phyloP scores from a whole-genome alignment of 2,329 filamentous ascomycete species.

The Pseudopithomyces maydicus region DNA sequence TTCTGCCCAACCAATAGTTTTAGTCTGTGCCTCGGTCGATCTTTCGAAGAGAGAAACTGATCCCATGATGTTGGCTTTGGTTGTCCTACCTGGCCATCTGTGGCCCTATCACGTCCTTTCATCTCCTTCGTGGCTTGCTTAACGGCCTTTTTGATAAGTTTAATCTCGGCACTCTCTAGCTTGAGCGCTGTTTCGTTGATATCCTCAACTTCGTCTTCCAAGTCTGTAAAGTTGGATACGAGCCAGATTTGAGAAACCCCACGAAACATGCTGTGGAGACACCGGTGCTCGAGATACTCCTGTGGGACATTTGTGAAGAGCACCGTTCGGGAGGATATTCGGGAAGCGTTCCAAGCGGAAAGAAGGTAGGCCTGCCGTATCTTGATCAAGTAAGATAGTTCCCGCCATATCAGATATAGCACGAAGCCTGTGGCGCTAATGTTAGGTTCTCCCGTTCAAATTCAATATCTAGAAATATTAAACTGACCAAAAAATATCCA shows the following conservation, averaged over 20 bases:
- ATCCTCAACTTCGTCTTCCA: constrained; percentile 6
- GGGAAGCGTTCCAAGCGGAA: constrained; percentile 2
- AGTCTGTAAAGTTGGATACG: not conserved
- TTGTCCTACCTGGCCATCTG: not conserved
- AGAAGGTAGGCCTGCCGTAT: constrained; percentile 2
- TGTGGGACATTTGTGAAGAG: constrained; percentile 4
- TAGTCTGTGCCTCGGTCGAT: constrained; percentile 1
- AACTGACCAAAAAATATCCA: constrained; percentile 6
- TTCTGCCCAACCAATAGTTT: not conserved
- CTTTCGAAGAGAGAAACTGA: not conserved
- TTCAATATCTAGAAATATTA: too few species aligned
- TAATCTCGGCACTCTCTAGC: constrained; percentile 5
- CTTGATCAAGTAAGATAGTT: constrained; percentile 1
- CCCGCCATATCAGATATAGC: constrained; percentile 2
- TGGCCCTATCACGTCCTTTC: not conserved
- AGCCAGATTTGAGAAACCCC: constrained; percentile 8
- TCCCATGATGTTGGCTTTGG: constrained; percentile 1
- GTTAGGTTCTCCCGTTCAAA: not conserved
- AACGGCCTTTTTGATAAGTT: constrained; percentile 1
- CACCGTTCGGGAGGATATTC: constrained; percentile 3
- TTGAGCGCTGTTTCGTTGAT: constrained; percentile 3
- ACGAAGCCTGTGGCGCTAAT: not conserved
- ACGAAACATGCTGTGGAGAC: constrained; percentile 2
- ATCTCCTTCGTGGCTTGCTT: not conserved
- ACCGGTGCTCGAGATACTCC: constrained; percentile 1